Evolutionary conservation across 345 rosid species (phyloP), one percentile per base, ranked within the genome.

Genomic region (Heritiera fomes): DNA sequence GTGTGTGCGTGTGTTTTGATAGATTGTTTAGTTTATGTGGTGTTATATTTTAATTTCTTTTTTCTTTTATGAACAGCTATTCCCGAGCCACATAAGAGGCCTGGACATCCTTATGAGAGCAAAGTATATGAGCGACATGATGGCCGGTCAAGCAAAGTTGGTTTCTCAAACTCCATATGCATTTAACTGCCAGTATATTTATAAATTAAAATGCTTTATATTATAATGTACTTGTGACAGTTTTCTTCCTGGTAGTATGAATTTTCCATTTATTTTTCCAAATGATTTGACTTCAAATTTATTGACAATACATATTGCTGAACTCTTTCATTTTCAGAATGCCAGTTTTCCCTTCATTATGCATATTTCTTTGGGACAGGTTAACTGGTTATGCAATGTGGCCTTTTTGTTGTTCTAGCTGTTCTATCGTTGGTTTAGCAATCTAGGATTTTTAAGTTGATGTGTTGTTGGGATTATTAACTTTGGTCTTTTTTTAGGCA

Each of bases 81-180:
- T 80, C 71, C 75, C 46, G 98, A 86, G 79, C 89, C 83, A 81
- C 93, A 84, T 71, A 88, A 87, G 83, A 91, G 80, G 56, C 52
- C 78, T 12, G 83, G 60, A 59, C 88, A 85, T 83, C 69, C 89
- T 69, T 94, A 89, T 75, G 97, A 90, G 67, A 85, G 86, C 82
- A 91, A 93, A 83, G 75, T 83, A 73, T 91, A 86, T 58, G 93
- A 89, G 73, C 86, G 84, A 52, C 93, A 78, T 72, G 88, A 89
- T 75, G 84, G 81, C 80, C 83, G 85, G 63, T 77, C 90, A 46
- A 88, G 79, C 87, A 92, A 92, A 82, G 99, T 94, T 85, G 76
- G 94, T 88, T 85, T 84, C 79, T 78, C 43, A 34, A 80, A 67
- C 78, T 83, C 74, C 80, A 20, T 14, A 67, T 84, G 13, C 3